These are phyloP conservation scores for Maudiozyma humilis DNA, from an alignment of 1,139 yeast genomes.

Conservation along the genomic window DNA sequence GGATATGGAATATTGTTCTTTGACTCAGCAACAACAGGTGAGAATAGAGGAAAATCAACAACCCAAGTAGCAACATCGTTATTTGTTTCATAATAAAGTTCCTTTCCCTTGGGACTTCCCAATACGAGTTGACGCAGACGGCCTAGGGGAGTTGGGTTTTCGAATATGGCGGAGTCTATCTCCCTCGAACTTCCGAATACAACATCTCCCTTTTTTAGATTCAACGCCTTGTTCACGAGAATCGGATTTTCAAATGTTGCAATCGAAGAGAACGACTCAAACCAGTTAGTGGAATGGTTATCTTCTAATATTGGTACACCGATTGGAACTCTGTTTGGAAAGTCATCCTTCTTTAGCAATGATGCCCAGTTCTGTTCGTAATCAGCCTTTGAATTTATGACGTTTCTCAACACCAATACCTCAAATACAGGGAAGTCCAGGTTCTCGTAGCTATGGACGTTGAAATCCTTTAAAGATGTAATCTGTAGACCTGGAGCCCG, in stretches of 20 bases:
- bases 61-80: constrained; percentile 70
- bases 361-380: constrained; percentile 35
- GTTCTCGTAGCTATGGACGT: constrained; percentile 32
- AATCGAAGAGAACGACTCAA: constrained; percentile 31
- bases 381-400: constrained; percentile 32
- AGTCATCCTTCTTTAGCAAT: constrained; percentile 40
- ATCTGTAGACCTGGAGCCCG: constrained; percentile 51
- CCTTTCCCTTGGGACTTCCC: constrained; percentile 35
- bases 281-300: constrained; percentile 40
- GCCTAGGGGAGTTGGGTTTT: constrained; percentile 94
- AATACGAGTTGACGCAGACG: constrained; percentile 69
- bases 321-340: constrained; percentile 53
- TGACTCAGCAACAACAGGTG: constrained; percentile 47
- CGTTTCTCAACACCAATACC: constrained; percentile 53
- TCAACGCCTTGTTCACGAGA: constrained; percentile 32
- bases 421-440: constrained; percentile 53
- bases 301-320: constrained; percentile 41
- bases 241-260: constrained; percentile 32
- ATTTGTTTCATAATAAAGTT: constrained; percentile 19
- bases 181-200: constrained; percentile 70
- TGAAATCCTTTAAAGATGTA: constrained; percentile 39
- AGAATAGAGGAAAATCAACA: constrained; percentile 81
- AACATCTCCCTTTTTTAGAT: constrained; percentile 60
- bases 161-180: constrained; percentile 46
- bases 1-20: constrained; percentile 41